Evolutionary conservation across 148 eudicot genomes (phyloP), one percentile per base, ranked within the genome.

Genomic region (Rhododendron molle): DNA sequence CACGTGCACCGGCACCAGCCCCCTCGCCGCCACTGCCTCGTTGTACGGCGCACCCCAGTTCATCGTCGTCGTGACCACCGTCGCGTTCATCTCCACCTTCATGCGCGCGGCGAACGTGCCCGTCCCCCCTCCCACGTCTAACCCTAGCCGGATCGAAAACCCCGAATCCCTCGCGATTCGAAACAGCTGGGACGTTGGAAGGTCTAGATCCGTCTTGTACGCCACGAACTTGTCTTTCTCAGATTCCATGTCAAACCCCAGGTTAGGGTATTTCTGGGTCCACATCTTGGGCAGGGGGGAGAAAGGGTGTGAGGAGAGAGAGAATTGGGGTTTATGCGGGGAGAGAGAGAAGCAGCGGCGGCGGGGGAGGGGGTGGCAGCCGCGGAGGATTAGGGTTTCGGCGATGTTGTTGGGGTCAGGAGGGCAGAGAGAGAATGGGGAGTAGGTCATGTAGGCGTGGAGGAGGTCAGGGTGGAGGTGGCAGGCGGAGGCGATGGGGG

Each of bases 281-380:
- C 98, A 93, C 0, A 87, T 40, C 2, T 88, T 87, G 69, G 91
- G 92, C 12, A 88, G 78, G 6, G 88, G 73, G 3, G 89, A 50
- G 28, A 93, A 92, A 1, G 94, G 92, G 85, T 88, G 77, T 2
- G 83, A 23, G 16, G 89, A 80, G 58, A 80, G 67, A 90, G 92
- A 7, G 89, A 23, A 67, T 4, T 81, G 85, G 6, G 89, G 87
- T 67, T 85, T 84, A 0, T 85, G 49, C 0, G 93, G 86, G 3
- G 95, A 88, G 12, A 11, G 85, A 32, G 93, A 52, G 82, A 93
- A 94, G 91, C 96, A 96, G 9, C 98, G 83, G 44, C 98, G 89
- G 65, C 99, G 89, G 15, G 99, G 99, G 77, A 96, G 89, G 1
- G 98, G 99, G 88, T 94, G 95, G 84, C 99, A 96, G 47, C 99